Evolutionary conservation across 345 rosid genomes (phyloP).

Genomic region (Citropsis articulata): DNA sequence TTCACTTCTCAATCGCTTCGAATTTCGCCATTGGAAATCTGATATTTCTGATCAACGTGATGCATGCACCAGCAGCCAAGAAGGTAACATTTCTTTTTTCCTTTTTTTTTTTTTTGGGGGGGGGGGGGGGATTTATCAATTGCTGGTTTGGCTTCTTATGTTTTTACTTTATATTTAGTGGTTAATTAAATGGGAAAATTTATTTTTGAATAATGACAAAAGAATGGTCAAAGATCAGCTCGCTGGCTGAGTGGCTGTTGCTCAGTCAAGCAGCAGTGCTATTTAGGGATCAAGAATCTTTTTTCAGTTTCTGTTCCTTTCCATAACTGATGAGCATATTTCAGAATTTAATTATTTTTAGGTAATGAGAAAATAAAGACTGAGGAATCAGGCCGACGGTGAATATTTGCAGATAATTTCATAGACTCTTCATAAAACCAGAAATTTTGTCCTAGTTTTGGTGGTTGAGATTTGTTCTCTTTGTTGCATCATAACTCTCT

Average conservation of each 20-base stretch:
- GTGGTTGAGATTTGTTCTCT: not conserved
- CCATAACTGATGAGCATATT: not conserved
- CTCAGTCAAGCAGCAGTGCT: not conserved
- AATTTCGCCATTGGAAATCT: conserved; percentile 59
- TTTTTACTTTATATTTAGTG: not conserved
- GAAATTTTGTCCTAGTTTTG: not conserved
- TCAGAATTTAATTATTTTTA: not conserved
- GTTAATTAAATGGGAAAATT: conserved; percentile 3
- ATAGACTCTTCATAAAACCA: not conserved
- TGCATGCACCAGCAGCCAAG: conserved; percentile 58
- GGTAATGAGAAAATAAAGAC: not conserved
- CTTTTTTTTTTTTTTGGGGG: not conserved
- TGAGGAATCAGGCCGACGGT: not conserved
- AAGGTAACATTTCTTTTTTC: conserved; percentile 47
- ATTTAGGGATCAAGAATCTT: conserved; percentile 13
- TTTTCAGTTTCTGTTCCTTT: not conserved
- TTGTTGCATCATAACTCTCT: not conserved
- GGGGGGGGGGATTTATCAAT: not conserved
- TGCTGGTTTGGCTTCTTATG: not conserved
- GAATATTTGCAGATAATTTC: not conserved
- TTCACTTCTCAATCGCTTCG: conserved; percentile 70
- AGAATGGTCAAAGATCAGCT: conserved; percentile 21
- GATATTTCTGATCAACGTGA: conserved; percentile 37
- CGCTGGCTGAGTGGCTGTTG: not conserved
- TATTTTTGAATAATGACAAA: conserved; percentile 23